These are phyloP conservation scores for Trichophyton equinum DNA, from an alignment of 2,329 filamentous ascomycete genomes.

Conservation along the genomic window DNA sequence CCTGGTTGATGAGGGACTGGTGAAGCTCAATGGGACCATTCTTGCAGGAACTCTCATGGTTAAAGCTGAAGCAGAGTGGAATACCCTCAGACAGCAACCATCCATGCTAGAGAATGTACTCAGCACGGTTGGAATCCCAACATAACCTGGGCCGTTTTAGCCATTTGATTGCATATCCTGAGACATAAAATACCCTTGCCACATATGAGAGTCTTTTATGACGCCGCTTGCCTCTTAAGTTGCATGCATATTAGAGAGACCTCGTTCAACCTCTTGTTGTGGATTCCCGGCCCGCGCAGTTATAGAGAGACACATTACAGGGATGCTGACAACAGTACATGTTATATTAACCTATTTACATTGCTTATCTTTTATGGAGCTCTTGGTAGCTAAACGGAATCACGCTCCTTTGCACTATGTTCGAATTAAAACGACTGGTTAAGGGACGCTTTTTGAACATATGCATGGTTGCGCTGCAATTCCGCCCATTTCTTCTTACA, in stretches of 20 bases:
- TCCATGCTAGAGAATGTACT: conserved; percentile 35
- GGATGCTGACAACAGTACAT: no score
- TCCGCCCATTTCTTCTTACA: conserved; percentile 52
- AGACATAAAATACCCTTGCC: not conserved
- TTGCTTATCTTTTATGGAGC: not conserved
- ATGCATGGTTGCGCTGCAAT: conserved; percentile 20
- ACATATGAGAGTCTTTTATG: not conserved
- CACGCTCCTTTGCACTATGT: not conserved
- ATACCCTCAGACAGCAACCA: conserved; percentile 32
- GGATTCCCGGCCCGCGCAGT: no score
- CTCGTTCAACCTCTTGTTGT: no score
- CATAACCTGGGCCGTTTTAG: not conserved
- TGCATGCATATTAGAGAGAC: not conserved
- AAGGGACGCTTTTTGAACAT: conserved; percentile 7
- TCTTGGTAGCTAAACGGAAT: not conserved
- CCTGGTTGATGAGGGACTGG: conserved; percentile 23
- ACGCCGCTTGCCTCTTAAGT: not conserved
- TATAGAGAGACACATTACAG: not conserved
- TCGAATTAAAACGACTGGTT: not conserved
- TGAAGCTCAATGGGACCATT: conserved; percentile 46
- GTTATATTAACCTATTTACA: conserved; percentile 1
- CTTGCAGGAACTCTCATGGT: conserved; percentile 48
- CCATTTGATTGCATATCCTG: not conserved
- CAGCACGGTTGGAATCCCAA: conserved; percentile 26
- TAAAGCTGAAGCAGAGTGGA: conserved; percentile 43